Percentiles rank a stretch among this genome's conserved stretches.
phyloP scores from a whole-genome alignment of 106 monocot genomes.

The Amphibolis antarctica region DNA sequence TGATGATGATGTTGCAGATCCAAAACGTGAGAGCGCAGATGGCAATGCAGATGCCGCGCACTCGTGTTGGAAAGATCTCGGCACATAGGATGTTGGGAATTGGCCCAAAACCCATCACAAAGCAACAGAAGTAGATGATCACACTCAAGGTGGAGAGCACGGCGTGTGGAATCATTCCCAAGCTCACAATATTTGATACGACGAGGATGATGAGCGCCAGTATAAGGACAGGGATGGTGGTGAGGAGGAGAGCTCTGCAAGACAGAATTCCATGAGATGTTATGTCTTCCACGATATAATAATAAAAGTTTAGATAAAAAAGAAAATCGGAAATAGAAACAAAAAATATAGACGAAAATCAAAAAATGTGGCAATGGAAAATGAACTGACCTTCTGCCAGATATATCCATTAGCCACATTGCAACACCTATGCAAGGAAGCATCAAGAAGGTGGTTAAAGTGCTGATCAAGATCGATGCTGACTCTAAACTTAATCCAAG shows the following conservation, averaged over 20 bases:
- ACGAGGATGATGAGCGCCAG: conserved; percentile 10
- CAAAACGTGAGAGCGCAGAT: conserved; percentile 18
- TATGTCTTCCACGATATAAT: too few species aligned
- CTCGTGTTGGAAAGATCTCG: conserved; percentile 21
- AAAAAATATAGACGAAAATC: too few species aligned
- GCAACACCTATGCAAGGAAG: conserved; percentile 19
- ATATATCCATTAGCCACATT: conserved; percentile 22
- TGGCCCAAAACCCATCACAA: conserved; percentile 19
- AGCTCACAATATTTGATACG: conserved; percentile 9
- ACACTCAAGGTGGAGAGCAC: conserved; percentile 18
- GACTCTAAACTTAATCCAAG: conserved; percentile 15
- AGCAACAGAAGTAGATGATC: conserved; percentile 23
- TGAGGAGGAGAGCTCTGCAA: conserved; percentile 11
- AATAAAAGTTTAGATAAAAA: too few species aligned
- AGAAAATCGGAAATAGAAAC: too few species aligned
- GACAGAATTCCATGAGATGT: too few species aligned
- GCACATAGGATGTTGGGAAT: conserved; percentile 21
- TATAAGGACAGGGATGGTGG: conserved; percentile 15
- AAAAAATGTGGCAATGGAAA: neutral
- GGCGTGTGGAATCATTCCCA: conserved; percentile 13
- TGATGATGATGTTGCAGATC: conserved; percentile 18
- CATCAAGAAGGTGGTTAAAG: conserved; percentile 16
- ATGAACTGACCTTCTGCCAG: conserved; percentile 13
- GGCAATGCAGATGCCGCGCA: conserved; percentile 20
- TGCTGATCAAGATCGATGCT: conserved; percentile 16